Evolutionary conservation across 441 rosid species (phyloP), one percentile per base, ranked within the genome.

Genomic region (Adansonia madagascariensis): DNA sequence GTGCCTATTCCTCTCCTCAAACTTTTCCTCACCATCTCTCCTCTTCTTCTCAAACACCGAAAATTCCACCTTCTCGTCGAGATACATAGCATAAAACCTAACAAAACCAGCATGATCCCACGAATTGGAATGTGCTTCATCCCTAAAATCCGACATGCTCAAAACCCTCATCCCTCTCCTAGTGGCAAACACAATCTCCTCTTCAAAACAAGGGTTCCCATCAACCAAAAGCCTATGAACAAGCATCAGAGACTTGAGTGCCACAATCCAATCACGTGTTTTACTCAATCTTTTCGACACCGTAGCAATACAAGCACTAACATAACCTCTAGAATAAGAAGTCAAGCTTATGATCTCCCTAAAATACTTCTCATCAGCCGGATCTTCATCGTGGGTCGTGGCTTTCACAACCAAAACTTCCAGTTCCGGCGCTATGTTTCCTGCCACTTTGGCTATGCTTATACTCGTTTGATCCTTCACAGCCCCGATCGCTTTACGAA

Each of bases 381-480:
- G 89, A 1, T 86, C 87, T 24, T 82, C 82, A 1, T 84, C 86
- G 20, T 86, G 89, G 75, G 82, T 82, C 22, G 89, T 86, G 68
- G 83, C 87, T 57, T 86, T 86, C 61, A 86, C 89, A 56, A 86
- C 82, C 78, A 78, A 64, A 57, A 86, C 87, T 75, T 86, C 87
- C 7, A 86, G 86, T 15, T 86, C 85, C 22, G 87, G 86, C 39
- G 87, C 84, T 24, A 82, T 68, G 80, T 82, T 86, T 14, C 87
- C 82, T 0, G 87, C 83, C 50, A 86, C 87, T 71, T 86, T 86
- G 53, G 89, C 87, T 59, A 86, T 9, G 63, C 89, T 47, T 15
- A 86, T 86, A 60, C 88, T 86, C 24, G 86, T 86, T 61, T 86
- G 88, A 72, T 85, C 88, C 65, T 85, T 85, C 46, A 85, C 88